Base-by-base conservation (phyloP, 2,329 filamentous ascomycete genomes). In the Claviceps purpurea region DNA sequence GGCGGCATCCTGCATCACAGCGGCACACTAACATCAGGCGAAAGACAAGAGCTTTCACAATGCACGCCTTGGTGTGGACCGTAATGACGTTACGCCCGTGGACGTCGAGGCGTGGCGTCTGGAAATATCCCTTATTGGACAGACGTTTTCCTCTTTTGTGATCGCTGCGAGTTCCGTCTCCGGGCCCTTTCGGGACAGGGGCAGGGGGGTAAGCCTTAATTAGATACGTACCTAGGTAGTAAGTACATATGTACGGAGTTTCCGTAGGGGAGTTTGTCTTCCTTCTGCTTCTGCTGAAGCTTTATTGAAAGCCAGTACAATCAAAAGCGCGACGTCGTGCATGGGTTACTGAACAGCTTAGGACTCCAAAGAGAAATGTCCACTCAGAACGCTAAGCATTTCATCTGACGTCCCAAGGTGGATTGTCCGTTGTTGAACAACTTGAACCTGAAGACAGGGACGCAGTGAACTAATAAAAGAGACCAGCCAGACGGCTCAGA, bases 1-100 rank as follows among this genome's bases (percentile, higher is more conserved):
- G 41, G 52, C 52, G 52, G 52, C 49, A 54, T 47, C 34, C 16
- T 52, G 45, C 52, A 50, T 54, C 52, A 47, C 50, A 52, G 46
- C 52, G 50, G 30, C 47, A 52, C 41, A 37, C 26, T 46, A 34
- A 46, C 10, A 43, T 20, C 11, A 20, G 39, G 40, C 10, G 45
- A 45, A 20, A 44, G 49, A 11, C 41, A 20, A 34, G 39, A 34
- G 42, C 30, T 47, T 22, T n/a, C 42, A 37, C 40, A 45, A 11
- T 34, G 10, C 30, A 34, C 30, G 16, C 40, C 40, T 37, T n/a
- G 34, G 26, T 22, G 45, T 42, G 20, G 41, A 14, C 26, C 50
- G 26, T 40, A 30, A 22, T 50, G 47, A 50, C 40, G 51, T 44
- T 40, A 47, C 34, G 51, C 39, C 49, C 49, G 47, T 20, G 34